Conservation (phyloP, 1,284 basidiomycete species). For the Stereum hirsutum region DNA sequence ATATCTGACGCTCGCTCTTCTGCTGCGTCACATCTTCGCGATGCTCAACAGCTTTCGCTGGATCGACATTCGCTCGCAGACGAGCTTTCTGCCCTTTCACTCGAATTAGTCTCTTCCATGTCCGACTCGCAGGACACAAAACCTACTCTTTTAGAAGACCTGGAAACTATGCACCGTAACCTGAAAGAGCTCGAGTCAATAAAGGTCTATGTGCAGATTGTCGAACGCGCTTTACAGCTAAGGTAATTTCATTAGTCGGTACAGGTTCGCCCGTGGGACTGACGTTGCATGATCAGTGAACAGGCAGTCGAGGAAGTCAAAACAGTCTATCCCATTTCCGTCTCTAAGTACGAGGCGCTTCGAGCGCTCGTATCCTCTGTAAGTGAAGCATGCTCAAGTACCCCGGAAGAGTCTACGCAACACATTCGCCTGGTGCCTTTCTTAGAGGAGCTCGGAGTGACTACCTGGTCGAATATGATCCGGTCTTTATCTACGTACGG, state of each 20-base stretch:
- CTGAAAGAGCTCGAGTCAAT: conserved; percentile 70
- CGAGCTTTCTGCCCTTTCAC: conserved; percentile 61
- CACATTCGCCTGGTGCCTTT: conserved; percentile 50
- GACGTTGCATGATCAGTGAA: conserved; percentile 34
- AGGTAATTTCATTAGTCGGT: conserved; percentile 47
- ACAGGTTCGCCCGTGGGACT: not conserved
- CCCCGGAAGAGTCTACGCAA: conserved; percentile 35
- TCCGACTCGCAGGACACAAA: conserved; percentile 30
- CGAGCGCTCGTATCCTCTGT: conserved; percentile 49
- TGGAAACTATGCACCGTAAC: conserved; percentile 66
- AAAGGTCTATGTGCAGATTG: conserved; percentile 65
- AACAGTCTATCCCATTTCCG: conserved; percentile 28
- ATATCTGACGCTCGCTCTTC: conserved; percentile 33
- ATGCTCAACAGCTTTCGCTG: conserved; percentile 67
- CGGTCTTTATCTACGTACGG: conserved; percentile 52
- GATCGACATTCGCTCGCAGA: conserved; percentile 69
- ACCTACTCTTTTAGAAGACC: conserved; percentile 68
- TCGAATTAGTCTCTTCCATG: conserved; percentile 53
- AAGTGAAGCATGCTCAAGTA: conserved; percentile 29
- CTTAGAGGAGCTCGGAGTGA: conserved; percentile 47
- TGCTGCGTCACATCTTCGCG: conserved; percentile 38
- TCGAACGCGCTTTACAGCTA: conserved; percentile 61
- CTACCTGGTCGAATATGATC: conserved; percentile 74
- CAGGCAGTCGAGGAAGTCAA: conserved; percentile 40
- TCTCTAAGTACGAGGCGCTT: conserved; percentile 53